Evolutionary conservation across 768 basidiomycete species (phyloP).

Genomic region (Phylloporus sp.): DNA sequence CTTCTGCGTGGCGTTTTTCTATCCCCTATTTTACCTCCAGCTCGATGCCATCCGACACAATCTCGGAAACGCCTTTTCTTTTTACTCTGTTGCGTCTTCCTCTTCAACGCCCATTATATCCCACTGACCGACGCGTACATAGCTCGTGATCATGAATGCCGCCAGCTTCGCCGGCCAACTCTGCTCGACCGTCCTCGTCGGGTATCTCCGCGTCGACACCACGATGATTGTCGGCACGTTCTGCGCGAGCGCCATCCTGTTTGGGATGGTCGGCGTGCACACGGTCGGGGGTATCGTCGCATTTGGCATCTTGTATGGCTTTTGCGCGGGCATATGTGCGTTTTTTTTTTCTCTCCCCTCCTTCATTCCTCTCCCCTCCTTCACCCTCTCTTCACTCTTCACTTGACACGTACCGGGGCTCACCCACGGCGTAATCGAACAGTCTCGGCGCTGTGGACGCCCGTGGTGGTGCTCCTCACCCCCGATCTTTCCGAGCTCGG

Average conservation of each 20-base stretch:
- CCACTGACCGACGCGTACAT: background rate
- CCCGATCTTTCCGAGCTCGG: slow-evolving; percentile 50
- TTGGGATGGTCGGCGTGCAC: slow-evolving; percentile 43
- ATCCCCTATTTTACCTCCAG: slow-evolving; percentile 58
- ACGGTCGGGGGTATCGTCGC: slow-evolving; percentile 36
- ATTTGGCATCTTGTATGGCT: slow-evolving; percentile 46
- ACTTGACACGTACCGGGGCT: too few species aligned
- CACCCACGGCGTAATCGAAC: background rate
- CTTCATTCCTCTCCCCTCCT: too few species aligned
- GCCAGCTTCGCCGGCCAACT: slow-evolving; percentile 51
- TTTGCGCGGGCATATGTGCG: slow-evolving; percentile 46
- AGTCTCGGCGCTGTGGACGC: slow-evolving; percentile 40
- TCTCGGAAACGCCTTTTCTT: slow-evolving; percentile 44
- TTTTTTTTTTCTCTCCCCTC: background rate
- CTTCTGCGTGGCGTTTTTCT: slow-evolving; percentile 43
- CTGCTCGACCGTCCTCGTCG: slow-evolving; percentile 42
- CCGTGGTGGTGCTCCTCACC: slow-evolving; percentile 42
- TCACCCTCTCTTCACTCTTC: too few species aligned
- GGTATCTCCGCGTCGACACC: slow-evolving; percentile 40
- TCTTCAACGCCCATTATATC: background rate
- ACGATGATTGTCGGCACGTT: slow-evolving; percentile 33
- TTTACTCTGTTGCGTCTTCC: slow-evolving; percentile 45
- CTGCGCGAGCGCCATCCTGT: slow-evolving; percentile 37
- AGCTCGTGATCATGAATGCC: slow-evolving; percentile 56
- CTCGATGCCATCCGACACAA: slow-evolving; percentile 47